Evolutionary conservation across 768 basidiomycete genomes (phyloP), one percentile per base, ranked within the genome.

Genomic region (Lentinula edodes): DNA sequence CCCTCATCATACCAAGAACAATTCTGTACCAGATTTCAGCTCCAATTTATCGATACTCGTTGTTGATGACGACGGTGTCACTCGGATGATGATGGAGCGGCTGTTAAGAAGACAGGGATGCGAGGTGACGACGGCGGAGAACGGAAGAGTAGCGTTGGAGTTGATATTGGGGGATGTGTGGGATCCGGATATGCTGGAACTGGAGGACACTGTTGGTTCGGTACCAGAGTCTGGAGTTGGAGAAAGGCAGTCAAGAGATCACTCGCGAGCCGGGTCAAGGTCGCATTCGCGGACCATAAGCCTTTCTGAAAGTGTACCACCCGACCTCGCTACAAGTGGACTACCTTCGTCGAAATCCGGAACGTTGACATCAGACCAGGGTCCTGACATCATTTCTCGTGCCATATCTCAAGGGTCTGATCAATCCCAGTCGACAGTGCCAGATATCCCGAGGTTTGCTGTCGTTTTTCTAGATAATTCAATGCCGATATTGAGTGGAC

Each of bases 401-500:
- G n/a, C 28, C 13, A 52, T 52, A 6, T 52, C 51, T 2, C n/a
- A 41, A 54, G 18, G 9, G 3, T 56, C 39, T 38, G 55, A 56
- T 28, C 36, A 32, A 23, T 20, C 38, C 4, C 34, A 13, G 6
- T 35, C 34, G 41, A 20, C 23, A n/a, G 36, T n/a, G 16, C 10
- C 35, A 9, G 5, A 13, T 1, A 34, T 56, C 2, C 32, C 55
- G 3, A 46, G 39, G 43, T 60, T 45, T 23, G 52, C 52, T 42
- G 43, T 63, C 15, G 52, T 63, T 7, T 63, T 63, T 23, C 32
- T 71, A 67, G 74, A 75, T 60, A 89, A 89, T 69, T 86, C 88
- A 70, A 88, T 88, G 85, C 83, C 83, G 8, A 76, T 85, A 43
- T 75, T 86, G 75, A 84, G 84, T 45, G 89, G 89, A 35, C 70